These are phyloP conservation scores for Exserohilum turcica DNA, from an alignment of 2,329 filamentous ascomycete genomes.

Conservation along the genomic window DNA sequence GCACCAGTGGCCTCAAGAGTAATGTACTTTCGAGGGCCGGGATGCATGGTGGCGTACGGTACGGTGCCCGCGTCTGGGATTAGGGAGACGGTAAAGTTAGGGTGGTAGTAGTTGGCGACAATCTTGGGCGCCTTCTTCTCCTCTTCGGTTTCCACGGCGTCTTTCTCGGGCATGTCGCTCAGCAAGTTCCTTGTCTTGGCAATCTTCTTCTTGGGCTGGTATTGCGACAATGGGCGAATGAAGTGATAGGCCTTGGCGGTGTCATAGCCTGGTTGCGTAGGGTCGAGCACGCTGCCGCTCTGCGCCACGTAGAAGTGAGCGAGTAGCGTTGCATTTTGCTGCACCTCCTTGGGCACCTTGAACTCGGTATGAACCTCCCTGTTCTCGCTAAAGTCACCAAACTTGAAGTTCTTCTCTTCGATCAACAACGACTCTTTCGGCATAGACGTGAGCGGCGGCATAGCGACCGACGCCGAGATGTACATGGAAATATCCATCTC, in stretches of 20 bases:
- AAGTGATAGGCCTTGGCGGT: constrained; percentile 80
- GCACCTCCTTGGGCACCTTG: constrained; percentile 75
- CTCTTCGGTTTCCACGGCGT: constrained; percentile 57
- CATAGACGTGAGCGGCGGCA: constrained; percentile 69
- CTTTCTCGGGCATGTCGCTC: constrained; percentile 53
- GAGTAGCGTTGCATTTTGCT: constrained; percentile 92
- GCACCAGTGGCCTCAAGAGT: constrained; percentile 79
- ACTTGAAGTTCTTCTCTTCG: constrained; percentile 77
- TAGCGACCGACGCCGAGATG: constrained; percentile 74
- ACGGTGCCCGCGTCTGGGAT: constrained; percentile 78
- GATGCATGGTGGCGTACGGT: constrained; percentile 69
- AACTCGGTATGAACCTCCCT: constrained; percentile 79
- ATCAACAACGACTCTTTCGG: constrained; percentile 73
- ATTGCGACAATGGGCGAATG: constrained; percentile 82
- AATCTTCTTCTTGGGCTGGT: constrained; percentile 88
- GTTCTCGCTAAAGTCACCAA: constrained; percentile 79
- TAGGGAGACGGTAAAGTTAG: constrained; percentile 88
- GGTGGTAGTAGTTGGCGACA: constrained; percentile 88
- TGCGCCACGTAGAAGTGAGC: constrained; percentile 91
- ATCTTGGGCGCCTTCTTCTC: constrained; percentile 65
- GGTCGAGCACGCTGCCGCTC: constrained; percentile 76
- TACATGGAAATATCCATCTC: constrained; percentile 83
- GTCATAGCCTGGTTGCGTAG: constrained; percentile 73
- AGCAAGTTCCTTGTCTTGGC: constrained; percentile 87
- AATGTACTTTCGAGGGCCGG: constrained; percentile 77